A percentile compares a stretch with the other conserved stretches of the same genome.
These are phyloP conservation scores for Hyparrhenia diplandra DNA, from an alignment of 176 grass and related monocot genomes.

Conservation along the genomic window DNA sequence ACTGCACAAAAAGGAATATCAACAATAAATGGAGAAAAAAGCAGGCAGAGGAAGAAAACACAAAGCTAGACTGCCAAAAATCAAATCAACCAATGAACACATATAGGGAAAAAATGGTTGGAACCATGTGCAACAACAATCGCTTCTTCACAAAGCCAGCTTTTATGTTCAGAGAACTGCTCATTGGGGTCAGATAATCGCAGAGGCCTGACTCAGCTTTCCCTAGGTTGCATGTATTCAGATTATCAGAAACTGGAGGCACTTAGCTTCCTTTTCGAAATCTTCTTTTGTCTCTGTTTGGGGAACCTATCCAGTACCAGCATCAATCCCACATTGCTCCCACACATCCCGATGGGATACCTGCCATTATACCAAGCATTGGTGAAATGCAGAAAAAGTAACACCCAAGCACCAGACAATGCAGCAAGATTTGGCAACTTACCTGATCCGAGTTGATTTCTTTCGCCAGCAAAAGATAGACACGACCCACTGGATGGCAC, in stretches of 20 bases:
- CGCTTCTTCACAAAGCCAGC: neutral
- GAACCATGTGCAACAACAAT: conserved; percentile 9
- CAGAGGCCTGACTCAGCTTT: neutral
- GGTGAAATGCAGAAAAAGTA: conserved; percentile 5
- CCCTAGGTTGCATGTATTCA: neutral
- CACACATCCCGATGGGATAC: conserved; percentile 61
- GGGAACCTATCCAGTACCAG: conserved; percentile 64
- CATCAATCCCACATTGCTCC: conserved; percentile 65
- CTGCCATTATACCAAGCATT: conserved; percentile 29
- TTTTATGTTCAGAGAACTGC: conserved; percentile 21
- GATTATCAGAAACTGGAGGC: neutral
- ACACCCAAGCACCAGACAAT: neutral
- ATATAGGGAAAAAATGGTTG: neutral
- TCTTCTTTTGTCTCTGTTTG: conserved; percentile 40
- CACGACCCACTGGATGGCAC: conserved; percentile 53
- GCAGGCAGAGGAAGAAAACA: conserved; percentile 2
- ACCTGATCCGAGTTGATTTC: conserved; percentile 66
- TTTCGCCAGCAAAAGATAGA: conserved; percentile 56
- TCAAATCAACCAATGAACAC: conserved; percentile 28
- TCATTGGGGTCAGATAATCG: neutral
- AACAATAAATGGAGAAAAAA: neutral
- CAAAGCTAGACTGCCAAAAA: conserved; percentile 6
- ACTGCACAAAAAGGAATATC: neutral
- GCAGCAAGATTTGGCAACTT: conserved; percentile 23
- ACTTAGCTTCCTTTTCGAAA: conserved; percentile 33